A percentile compares a stretch with the other conserved stretches of the same genome.
Evolutionary conservation across 306 rosid species (phyloP).

Genomic region (Alnus rubra): DNA sequence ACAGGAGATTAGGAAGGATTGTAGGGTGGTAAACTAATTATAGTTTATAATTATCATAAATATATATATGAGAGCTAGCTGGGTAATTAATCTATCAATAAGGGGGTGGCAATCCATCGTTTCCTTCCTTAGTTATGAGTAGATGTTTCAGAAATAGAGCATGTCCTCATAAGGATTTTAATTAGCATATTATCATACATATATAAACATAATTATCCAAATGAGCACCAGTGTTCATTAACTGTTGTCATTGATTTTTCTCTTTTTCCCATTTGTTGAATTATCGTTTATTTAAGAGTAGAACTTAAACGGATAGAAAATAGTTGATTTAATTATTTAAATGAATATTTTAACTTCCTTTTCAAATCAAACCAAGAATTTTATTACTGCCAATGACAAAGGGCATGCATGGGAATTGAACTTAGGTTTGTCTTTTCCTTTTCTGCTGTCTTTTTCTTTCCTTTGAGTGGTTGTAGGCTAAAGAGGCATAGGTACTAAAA

Average conservation of each 20-base stretch:
- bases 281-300: too few relatives aligned
- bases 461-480: not conserved
- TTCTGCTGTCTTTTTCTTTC: not conserved
- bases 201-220: not conserved
- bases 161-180: not conserved
- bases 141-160: not conserved
- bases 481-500: too few relatives aligned
- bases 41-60: too few relatives aligned
- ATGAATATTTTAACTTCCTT: too few relatives aligned
- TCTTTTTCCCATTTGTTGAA: not conserved
- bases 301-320: too few relatives aligned
- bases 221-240: not conserved
- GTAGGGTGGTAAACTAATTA: constrained; percentile 31
- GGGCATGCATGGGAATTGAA: not conserved
- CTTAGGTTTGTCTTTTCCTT: not conserved
- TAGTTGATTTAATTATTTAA: too few relatives aligned
- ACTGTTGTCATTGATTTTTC: not conserved
- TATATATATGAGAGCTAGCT: not conserved
- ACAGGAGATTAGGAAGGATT: constrained; percentile 60
- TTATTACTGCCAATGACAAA: not conserved
- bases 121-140: not conserved
- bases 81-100: not conserved
- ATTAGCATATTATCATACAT: not conserved
- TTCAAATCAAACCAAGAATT: not conserved
- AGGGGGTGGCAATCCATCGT: constrained; percentile 4